A percentile compares a stretch with the other conserved stretches of the same genome.
phyloP scores from a whole-genome alignment of 116 monocot genomes.

The Dioscorea cayenensis region DNA sequence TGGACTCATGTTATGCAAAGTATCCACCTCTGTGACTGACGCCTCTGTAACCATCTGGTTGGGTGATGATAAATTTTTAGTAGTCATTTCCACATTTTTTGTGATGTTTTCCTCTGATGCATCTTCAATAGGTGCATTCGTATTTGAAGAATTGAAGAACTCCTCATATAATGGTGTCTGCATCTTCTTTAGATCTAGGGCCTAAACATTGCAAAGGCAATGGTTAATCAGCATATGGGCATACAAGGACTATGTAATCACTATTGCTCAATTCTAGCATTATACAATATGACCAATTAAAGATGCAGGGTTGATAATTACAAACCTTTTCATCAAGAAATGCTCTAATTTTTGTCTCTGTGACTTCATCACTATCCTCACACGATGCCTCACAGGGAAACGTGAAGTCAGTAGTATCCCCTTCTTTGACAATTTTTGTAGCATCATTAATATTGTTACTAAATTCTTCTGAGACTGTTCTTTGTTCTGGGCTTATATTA shows the following conservation, averaged over 20 bases:
- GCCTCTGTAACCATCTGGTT: conserved; percentile 21
- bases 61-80: conserved; percentile 42
- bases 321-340: conserved; percentile 91
- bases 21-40: conserved; percentile 9
- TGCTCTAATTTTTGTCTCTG: conserved; percentile 73
- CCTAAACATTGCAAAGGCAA: conserved; percentile 26
- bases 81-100: conserved; percentile 35
- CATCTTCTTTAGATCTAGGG: conserved; percentile 85
- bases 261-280: no score
- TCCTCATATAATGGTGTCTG: conserved; percentile 91
- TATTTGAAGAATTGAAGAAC: conserved; percentile 71
- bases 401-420: conserved; percentile 45
- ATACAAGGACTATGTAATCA: no score
- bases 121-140: conserved; percentile 13
- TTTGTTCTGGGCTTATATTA: conserved; percentile 40
- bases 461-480: conserved; percentile 11
- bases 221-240: neutral
- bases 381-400: conserved; percentile 44
- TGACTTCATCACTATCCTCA: conserved; percentile 82
- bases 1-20: conserved; percentile 15
- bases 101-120: conserved; percentile 26
- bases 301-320: neutral
- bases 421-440: conserved; percentile 7
- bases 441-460: conserved; percentile 17
- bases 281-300: neutral